A percentile compares a stretch with the other conserved stretches of the same genome.
These are phyloP conservation scores for Oryza coarctata DNA, from an alignment of 176 grass and related monocot species.

Conservation along the genomic window DNA sequence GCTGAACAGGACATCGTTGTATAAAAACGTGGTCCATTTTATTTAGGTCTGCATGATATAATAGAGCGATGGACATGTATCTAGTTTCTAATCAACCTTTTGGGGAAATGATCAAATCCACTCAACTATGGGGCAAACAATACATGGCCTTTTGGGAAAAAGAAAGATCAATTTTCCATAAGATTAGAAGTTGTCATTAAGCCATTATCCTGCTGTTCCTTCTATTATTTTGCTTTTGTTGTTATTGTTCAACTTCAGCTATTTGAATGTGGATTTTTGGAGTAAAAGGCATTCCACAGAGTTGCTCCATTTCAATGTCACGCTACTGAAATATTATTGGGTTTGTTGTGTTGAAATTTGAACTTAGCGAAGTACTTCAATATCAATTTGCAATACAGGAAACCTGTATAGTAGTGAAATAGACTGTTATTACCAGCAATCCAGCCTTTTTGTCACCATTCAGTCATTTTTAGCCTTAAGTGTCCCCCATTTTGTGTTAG, in stretches of 20 bases:
- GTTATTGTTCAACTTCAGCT: neutral
- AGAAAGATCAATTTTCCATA: too few relatives aligned
- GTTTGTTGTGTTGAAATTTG: slow-evolving; percentile 6
- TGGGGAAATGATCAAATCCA: neutral
- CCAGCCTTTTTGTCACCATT: neutral
- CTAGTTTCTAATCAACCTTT: neutral
- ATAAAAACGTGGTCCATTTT: neutral
- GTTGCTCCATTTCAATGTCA: neutral
- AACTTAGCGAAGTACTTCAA: neutral
- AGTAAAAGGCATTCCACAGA: neutral
- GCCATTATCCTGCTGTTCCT: neutral
- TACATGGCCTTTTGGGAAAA: neutral
- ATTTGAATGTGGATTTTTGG: slow-evolving; percentile 7
- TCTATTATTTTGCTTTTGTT: neutral
- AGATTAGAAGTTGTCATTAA: neutral
- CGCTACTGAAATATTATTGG: neutral
- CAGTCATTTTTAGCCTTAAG: neutral
- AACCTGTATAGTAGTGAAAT: neutral
- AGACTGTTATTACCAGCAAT: neutral
- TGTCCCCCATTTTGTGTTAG: neutral
- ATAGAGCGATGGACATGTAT: neutral
- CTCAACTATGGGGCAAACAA: neutral
- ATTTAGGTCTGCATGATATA: neutral
- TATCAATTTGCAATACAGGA: neutral
- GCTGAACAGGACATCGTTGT: neutral